Percentiles rank a stretch among this genome's conserved stretches.
phyloP scores from a whole-genome alignment of 164 flowering plant genomes.

The Aristolochia contorta region DNA sequence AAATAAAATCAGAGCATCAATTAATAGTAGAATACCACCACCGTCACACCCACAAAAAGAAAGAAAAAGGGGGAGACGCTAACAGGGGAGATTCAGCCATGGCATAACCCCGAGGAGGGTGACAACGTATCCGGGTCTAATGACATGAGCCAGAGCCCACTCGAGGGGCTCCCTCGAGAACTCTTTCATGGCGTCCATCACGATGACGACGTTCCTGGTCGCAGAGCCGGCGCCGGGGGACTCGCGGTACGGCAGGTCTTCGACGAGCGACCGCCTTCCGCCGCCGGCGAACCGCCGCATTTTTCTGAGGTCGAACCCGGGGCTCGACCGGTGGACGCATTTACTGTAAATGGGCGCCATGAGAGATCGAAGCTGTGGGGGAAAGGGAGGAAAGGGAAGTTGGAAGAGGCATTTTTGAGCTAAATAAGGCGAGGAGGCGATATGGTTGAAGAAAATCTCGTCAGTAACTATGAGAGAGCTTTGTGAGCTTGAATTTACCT shows the following conservation, averaged over 20 bases:
- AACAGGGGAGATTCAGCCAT: conserved; percentile 44
- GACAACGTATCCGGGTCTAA: conserved; percentile 18
- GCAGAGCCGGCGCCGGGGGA: conserved; percentile 7
- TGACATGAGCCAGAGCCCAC: conserved; percentile 34
- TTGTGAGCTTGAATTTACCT: too few relatives aligned
- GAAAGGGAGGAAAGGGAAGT: too few relatives aligned
- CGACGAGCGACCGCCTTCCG: conserved; percentile 2
- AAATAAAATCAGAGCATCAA: neutral
- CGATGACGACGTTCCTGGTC: conserved; percentile 27
- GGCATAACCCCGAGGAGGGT: conserved; percentile 51
- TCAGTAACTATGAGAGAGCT: too few relatives aligned
- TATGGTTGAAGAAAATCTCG: too few relatives aligned
- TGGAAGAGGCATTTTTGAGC: too few relatives aligned
- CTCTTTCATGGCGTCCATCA: conserved; percentile 34
- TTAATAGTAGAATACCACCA: neutral
- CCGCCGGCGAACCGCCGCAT: too few relatives aligned
- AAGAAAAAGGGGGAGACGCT: conserved; percentile 3
- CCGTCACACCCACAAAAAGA: neutral
- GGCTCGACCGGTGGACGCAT: too few relatives aligned
- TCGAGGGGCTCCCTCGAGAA: conserved; percentile 25
- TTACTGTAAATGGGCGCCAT: too few relatives aligned
- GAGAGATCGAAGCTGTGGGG: too few relatives aligned
- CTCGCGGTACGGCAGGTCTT: conserved; percentile 5
- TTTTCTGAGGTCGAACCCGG: too few relatives aligned
- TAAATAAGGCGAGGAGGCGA: too few relatives aligned